Evolutionary conservation across 352 stramenopile genomes (phyloP).

Genomic region (Phytophthora nicotianae): DNA sequence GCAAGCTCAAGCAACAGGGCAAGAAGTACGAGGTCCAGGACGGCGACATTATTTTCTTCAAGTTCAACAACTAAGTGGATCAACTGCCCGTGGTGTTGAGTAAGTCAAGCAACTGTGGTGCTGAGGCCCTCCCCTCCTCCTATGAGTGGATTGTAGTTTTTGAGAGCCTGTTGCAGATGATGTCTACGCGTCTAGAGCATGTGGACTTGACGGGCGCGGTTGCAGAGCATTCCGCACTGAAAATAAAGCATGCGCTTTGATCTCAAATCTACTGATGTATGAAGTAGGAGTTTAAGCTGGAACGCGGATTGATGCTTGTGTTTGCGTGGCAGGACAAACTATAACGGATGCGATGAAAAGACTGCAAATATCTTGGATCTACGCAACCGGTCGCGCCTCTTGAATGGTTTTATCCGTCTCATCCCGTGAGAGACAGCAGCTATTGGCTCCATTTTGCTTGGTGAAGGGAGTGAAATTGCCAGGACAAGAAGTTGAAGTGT

Average conservation of each 20-base stretch:
- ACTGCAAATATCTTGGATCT: conserved; percentile 29
- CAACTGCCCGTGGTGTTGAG: conserved; percentile 26
- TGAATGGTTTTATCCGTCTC: conserved; percentile 12
- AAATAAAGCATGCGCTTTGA: conserved; percentile 45
- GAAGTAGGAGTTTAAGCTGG: conserved; percentile 8
- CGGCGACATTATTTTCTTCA: conserved; percentile 93
- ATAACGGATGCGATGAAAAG: conserved; percentile 28
- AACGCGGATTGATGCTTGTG: conserved; percentile 7
- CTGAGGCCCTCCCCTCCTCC: conserved; percentile 1
- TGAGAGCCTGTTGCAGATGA: conserved; percentile 95
- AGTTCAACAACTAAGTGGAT: conserved; percentile 90
- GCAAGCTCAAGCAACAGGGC: conserved; percentile 89
- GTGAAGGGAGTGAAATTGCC: neutral
- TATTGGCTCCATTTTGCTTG: neutral
- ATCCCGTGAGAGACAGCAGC: neutral
- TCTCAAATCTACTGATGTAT: conserved; percentile 19
- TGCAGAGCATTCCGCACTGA: conserved; percentile 26
- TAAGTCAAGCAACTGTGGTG: conserved; percentile 15
- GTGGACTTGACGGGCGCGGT: conserved; percentile 19
- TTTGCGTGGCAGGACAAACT: conserved; percentile 10
- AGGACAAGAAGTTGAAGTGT: neutral
- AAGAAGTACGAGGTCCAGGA: conserved; percentile 93
- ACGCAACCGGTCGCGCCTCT: conserved; percentile 35
- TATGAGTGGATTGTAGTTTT: conserved; percentile 93
- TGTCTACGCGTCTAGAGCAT: conserved; percentile 40